Conservation (phyloP, 495 filamentous ascomycete species). For the Bombardia bombarda region DNA sequence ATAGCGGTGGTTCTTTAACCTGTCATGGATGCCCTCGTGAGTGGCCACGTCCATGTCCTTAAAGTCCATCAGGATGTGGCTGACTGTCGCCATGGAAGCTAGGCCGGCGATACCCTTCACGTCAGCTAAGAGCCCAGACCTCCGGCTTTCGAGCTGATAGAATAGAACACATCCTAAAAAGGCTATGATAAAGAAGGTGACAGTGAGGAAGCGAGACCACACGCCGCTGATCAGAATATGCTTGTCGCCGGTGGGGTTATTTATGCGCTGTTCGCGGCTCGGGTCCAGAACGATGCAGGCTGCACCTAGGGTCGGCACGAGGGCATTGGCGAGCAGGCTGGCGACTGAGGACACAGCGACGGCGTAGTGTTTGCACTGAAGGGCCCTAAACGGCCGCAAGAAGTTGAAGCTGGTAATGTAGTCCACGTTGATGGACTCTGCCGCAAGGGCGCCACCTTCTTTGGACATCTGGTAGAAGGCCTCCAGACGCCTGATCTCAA, state of each 20-base stretch:
- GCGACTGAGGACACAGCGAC: constrained; percentile 55
- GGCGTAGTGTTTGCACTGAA: constrained; percentile 54
- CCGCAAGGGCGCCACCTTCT: constrained; percentile 52
- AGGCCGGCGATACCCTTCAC: constrained; percentile 68
- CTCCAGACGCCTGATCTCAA: constrained; percentile 66
- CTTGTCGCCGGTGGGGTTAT: constrained; percentile 31
- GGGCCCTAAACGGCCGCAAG: constrained; percentile 52
- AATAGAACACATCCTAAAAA: constrained; percentile 49
- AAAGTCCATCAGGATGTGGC: constrained; percentile 68
- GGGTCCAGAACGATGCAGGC: constrained; percentile 49
- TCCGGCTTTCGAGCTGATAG: constrained; percentile 48
- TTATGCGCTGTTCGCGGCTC: constrained; percentile 23
- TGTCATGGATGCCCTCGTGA: constrained; percentile 57
- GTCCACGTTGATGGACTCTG: constrained; percentile 63
- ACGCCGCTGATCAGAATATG: constrained; percentile 43
- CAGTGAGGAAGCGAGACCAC: constrained; percentile 55
- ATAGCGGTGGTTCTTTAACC: constrained; percentile 56
- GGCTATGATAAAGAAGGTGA: constrained; percentile 43
- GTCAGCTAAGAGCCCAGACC: constrained; percentile 57
- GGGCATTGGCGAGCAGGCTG: constrained; percentile 53
- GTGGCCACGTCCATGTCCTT: constrained; percentile 59
- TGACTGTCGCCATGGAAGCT: constrained; percentile 63
- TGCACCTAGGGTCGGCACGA: constrained; percentile 55
- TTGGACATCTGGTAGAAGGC: constrained; percentile 68
- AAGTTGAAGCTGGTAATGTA: constrained; percentile 59